Base-by-base conservation (phyloP, 1,284 basidiomycete genomes). In the Austroboletus niveus region DNA sequence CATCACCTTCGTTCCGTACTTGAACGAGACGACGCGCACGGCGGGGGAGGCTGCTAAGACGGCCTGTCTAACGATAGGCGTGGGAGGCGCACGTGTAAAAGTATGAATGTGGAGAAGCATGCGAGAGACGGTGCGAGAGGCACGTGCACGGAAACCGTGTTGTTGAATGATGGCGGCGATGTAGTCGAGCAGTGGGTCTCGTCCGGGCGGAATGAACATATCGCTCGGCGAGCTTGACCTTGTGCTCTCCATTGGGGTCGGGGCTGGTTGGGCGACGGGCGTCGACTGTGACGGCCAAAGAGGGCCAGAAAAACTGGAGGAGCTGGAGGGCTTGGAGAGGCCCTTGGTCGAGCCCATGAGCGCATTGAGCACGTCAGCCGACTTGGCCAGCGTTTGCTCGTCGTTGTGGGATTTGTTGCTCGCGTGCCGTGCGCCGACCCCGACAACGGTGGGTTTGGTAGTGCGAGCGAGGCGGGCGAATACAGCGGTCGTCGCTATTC, bases 21-120 rank as follows among this genome's bases (percentile, higher is more conserved):
- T 73, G 60, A 80, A 78, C 31, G 74, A 78, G 45, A 80, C 64
- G 8, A 71, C 69, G 42, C 76, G 73, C 34, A 92, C 80, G 5
- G 84, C 81, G 2, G 92, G 92, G 2, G 89, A 76, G 2, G 82
- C 82, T 2, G 75, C 66, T 42, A 78, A 63, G 42, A 94, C 71
- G 1, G 91, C 92, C 58, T 82, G 69, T 39, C 85, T 84, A 5
- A 94, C 70, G 53, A 94, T 81, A n/a, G 87, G 88, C 30, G 92
- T 73, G 0, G 92, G 87, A 14, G 84, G 80, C 12, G 81, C 77
- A 54, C 87, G 81, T 8, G 90, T 94, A 55, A 87, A 75, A 9
- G 83, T 77, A 68, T 89, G 88, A 30, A 93, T 80, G 64, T 84
- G 76, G 15, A 86, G 71, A 24, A 94, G 79, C 53, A 83, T 85